phyloP scores from a whole-genome alignment of 768 basidiomycete species.

The Tulasnella sp. region DNA sequence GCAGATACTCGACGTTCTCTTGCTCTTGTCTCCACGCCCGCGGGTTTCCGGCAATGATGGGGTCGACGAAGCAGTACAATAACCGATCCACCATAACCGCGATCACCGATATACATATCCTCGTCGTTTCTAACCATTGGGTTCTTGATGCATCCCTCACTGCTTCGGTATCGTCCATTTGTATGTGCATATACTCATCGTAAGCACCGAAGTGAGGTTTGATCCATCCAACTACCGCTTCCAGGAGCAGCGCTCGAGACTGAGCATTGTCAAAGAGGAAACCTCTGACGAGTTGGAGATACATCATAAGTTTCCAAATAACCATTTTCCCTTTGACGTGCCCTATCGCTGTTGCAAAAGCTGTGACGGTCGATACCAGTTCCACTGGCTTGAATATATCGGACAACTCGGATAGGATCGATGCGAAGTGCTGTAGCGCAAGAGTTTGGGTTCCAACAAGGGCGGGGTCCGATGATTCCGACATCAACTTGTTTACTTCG shows the following conservation, averaged over 20 bases:
- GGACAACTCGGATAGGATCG: slow-evolving; percentile 78
- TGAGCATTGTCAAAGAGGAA: slow-evolving; percentile 79
- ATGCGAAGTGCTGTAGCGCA: slow-evolving; percentile 86
- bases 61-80: slow-evolving; percentile 67
- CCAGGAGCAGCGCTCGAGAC: slow-evolving; percentile 71
- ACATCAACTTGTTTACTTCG: slow-evolving; percentile 87
- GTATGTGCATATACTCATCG: slow-evolving; percentile 66
- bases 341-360: slow-evolving; percentile 67
- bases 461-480: slow-evolving; percentile 61
- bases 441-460: slow-evolving; percentile 95
- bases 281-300: slow-evolving; percentile 82
- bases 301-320: slow-evolving; percentile 90
- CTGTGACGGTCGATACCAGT: slow-evolving; percentile 76
- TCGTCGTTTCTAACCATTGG: slow-evolving; percentile 79
- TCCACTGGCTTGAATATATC: slow-evolving; percentile 76
- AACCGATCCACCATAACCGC: slow-evolving; percentile 87
- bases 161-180: slow-evolving; percentile 56
- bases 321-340: slow-evolving; percentile 77
- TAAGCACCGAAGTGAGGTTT: slow-evolving; percentile 90
- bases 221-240: slow-evolving; percentile 86
- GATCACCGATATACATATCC: slow-evolving; percentile 83
- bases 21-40: slow-evolving; percentile 67
- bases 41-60: slow-evolving; percentile 53
- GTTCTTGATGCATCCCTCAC: slow-evolving; percentile 68
- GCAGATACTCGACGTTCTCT: slow-evolving; percentile 80